These are phyloP conservation scores for Hypoxylon cercidicola DNA, from an alignment of 495 filamentous ascomycete species.

Conservation along the genomic window DNA sequence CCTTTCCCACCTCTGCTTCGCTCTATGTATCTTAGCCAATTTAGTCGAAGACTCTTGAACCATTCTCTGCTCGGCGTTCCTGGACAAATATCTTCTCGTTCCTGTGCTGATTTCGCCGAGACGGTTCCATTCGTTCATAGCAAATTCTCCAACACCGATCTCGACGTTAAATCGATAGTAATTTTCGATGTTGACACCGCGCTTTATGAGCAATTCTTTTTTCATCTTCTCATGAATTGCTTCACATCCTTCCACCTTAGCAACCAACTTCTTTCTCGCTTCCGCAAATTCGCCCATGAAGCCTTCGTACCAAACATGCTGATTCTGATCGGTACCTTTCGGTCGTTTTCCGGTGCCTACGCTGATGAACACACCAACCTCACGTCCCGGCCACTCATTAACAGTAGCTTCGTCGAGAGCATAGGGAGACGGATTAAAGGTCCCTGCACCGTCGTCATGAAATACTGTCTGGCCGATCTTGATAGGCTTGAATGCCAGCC, in stretches of 20 bases:
- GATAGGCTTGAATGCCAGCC: conserved; percentile 94
- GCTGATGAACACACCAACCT: conserved; percentile 89
- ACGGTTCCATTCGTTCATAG: conserved; percentile 98
- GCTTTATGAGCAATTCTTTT: conserved; percentile 75
- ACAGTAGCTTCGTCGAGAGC: conserved; percentile 88
- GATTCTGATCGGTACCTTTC: conserved; percentile 70
- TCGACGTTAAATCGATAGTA: conserved; percentile 99
- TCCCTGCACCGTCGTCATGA: conserved; percentile 90
- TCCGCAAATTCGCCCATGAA: conserved; percentile 94
- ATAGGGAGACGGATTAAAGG: conserved; percentile 88
- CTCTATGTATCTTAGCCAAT: conserved; percentile 82
- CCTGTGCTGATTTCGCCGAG: conserved; percentile 92
- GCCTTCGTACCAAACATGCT: conserved; percentile 89
- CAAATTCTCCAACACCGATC: conserved; percentile 96
- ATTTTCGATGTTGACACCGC: conserved; percentile 85
- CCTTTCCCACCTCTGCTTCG: conserved; percentile 59
- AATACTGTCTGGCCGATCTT: conserved; percentile 93
- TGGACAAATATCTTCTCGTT: conserved; percentile 83
- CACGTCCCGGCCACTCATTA: conserved; percentile 94
- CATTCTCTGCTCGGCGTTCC: conserved; percentile 76
- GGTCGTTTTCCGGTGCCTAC: conserved; percentile 93
- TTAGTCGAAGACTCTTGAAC: conserved; percentile 81
- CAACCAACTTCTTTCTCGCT: conserved; percentile 80
- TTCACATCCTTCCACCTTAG: conserved; percentile 96
- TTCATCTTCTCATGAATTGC: conserved; percentile 87